Evolutionary conservation across 345 rosid genomes (phyloP).

Genomic region (Brassica carinata): DNA sequence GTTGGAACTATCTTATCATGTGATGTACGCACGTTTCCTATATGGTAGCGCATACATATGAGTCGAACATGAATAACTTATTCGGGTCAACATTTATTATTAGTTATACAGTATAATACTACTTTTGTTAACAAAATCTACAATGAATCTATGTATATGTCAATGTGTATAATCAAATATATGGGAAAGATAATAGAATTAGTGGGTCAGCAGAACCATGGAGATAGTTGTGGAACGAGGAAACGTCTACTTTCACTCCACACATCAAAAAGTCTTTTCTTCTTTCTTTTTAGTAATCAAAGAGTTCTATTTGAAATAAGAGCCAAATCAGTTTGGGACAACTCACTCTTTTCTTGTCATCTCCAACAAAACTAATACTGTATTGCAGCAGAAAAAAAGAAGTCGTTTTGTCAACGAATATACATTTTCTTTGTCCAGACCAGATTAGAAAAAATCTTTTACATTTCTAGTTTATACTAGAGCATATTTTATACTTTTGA

Average conservation of each 20-base stretch:
- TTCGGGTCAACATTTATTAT: conserved; percentile 17
- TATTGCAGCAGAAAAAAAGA: conserved; percentile 3
- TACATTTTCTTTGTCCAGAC: neutral
- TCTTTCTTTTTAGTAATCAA: neutral
- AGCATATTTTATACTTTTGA: neutral
- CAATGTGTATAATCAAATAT: neutral
- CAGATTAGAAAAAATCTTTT: neutral
- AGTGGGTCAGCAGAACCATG: conserved; percentile 39
- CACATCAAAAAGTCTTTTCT: conserved; percentile 19
- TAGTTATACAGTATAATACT: neutral
- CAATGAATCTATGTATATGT: conserved; percentile 9
- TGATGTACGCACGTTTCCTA: conserved; percentile 33
- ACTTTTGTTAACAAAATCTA: conserved; percentile 2
- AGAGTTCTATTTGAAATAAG: neutral
- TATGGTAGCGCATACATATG: conserved; percentile 27
- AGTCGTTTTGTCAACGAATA: neutral
- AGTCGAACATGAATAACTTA: conserved; percentile 9
- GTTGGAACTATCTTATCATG: conserved; percentile 5
- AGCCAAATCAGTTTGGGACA: conserved; percentile 4
- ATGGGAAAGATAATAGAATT: conserved; percentile 1
- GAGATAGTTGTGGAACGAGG: conserved; percentile 38
- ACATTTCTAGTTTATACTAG: neutral
- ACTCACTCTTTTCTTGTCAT: conserved; percentile 4
- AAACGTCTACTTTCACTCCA: conserved; percentile 38
- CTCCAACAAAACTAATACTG: neutral